Conservation (phyloP, 2,329 filamentous ascomycete genomes). For the Dactylellina sp. region DNA sequence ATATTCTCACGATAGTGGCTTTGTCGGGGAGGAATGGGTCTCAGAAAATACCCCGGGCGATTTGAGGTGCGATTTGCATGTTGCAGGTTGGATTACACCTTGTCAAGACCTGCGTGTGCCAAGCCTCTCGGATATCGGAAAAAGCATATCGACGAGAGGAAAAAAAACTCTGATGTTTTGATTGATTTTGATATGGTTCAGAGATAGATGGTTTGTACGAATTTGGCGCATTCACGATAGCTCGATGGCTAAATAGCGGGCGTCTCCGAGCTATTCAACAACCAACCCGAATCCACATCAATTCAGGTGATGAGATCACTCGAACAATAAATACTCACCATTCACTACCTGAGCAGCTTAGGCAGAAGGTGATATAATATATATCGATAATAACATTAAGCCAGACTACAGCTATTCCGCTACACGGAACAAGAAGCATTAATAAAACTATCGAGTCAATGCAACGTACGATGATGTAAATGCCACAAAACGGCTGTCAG, state of each 20-base stretch:
- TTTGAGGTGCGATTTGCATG: constrained; percentile 2
- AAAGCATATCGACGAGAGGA: constrained; percentile 29
- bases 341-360: too few relatives aligned
- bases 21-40: neutral
- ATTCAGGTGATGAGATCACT: too few relatives aligned
- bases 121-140: constrained; percentile 25
- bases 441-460: neutral
- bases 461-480: constrained; percentile 42
- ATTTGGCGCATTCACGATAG: too few relatives aligned
- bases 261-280: too few relatives aligned
- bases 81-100: constrained; percentile 9
- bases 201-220: too few relatives aligned
- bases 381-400: too few relatives aligned
- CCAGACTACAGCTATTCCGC: too few relatives aligned
- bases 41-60: constrained; percentile 17
- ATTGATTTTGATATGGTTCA: constrained; percentile 12
- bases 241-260: too few relatives aligned
- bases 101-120: constrained; percentile 37
- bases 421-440: too few relatives aligned
- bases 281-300: too few relatives aligned
- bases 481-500: neutral
- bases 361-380: too few relatives aligned
- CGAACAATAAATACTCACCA: too few relatives aligned
- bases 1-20: neutral
- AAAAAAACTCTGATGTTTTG: constrained; percentile 16